phyloP scores from a whole-genome alignment of 352 stramenopile genomes.

The Phytophthora pseudosyringae region DNA sequence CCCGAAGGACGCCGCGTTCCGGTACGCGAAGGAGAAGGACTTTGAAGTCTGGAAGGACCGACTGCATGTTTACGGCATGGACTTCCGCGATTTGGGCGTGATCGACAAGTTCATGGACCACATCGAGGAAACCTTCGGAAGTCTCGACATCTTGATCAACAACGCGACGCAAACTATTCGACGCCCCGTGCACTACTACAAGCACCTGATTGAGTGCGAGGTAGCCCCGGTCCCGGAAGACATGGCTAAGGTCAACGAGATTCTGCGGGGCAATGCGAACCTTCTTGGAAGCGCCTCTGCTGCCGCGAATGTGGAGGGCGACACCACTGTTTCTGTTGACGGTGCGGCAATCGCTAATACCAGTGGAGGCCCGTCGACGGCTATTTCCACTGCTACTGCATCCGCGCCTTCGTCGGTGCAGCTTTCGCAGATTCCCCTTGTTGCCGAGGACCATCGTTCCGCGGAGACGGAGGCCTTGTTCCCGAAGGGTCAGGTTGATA shows the following conservation, averaged over 20 bases:
- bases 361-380: constrained; percentile 19
- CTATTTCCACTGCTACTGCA: constrained; percentile 13
- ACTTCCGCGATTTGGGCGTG: constrained; percentile 93
- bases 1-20: constrained; percentile 89
- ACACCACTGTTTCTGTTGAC: constrained; percentile 15
- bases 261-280: constrained; percentile 61
- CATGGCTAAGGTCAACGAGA: constrained; percentile 46
- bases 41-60: constrained; percentile 79
- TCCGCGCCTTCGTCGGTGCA: constrained; percentile 78
- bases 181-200: constrained; percentile 93
- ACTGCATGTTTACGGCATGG: constrained; percentile 94
- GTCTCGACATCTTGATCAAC: constrained; percentile 96
- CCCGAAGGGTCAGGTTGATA: constrained; percentile 81
- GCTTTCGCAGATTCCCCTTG: constrained; percentile 89
- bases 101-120: constrained; percentile 94
- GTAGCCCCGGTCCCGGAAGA: constrained; percentile 55
- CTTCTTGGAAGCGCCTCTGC: constrained; percentile 36
- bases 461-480: constrained; percentile 62
- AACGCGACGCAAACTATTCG: constrained; percentile 97
- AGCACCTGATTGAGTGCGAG: constrained; percentile 85
- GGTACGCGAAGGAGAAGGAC: constrained; percentile 89
- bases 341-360: constrained; percentile 38
- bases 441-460: constrained; percentile 85
- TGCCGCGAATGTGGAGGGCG: constrained; percentile 6
- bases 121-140: constrained; percentile 65